A percentile compares a stretch with the other conserved stretches of the same genome.
These are phyloP conservation scores for Nicotiana obtusifolia DNA, from an alignment of 257 asterid species.

Conservation along the genomic window DNA sequence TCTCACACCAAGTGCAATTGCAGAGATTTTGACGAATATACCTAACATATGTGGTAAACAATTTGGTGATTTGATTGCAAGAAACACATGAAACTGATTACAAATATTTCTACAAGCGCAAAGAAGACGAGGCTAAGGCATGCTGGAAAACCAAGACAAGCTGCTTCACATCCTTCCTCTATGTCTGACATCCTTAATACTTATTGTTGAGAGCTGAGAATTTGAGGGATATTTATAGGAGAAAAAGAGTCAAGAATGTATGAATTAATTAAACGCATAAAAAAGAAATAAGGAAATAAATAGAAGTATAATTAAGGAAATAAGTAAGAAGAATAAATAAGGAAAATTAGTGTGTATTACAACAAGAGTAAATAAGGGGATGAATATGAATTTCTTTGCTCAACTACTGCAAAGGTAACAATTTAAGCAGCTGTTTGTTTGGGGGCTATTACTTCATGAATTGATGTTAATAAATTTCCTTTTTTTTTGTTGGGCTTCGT, in stretches of 20 bases:
- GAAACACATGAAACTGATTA: neutral
- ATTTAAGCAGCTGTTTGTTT: no score
- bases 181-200: neutral
- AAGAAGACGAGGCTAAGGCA: neutral
- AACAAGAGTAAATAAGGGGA: no score
- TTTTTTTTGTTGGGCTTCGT: no score
- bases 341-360: neutral
- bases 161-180: neutral
- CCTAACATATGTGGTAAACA: neutral
- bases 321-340: neutral
- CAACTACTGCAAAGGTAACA: no score
- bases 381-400: no score
- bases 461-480: no score
- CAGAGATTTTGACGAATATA: neutral
- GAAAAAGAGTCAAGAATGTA: no score
- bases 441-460: no score
- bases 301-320: neutral
- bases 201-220: neutral
- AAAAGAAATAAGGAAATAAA: neutral
- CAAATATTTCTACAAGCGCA: neutral
- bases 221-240: neutral
- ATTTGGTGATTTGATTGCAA: neutral
- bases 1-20: neutral
- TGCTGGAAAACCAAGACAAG: neutral
- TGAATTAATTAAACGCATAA: neutral